Evolutionary conservation across 768 basidiomycete species (phyloP), one percentile per base, ranked within the genome.

Genomic region (Lyophyllum atratum): DNA sequence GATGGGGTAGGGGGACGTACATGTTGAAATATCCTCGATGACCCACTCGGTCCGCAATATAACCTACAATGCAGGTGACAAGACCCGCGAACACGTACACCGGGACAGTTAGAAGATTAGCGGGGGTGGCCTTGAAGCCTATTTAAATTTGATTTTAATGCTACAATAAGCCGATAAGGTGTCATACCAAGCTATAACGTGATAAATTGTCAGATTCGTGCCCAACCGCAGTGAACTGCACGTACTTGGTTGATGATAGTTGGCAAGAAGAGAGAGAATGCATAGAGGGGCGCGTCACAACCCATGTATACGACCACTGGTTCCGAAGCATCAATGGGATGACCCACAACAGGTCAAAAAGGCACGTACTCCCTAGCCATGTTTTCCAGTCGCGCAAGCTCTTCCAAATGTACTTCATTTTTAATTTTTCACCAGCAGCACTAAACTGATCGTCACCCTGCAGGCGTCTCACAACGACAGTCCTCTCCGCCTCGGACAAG

Each of bases 51-150:
- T 92, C 89, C 1, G 87, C 87, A 9, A 76, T 47, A 67, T 77
- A 87, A 6, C 87, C 89, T 29, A 90, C 83, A 0, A 70, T 51
- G 64, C 85, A 88, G 4, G 90, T 92, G 37, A 84, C 68, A 22
- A 85, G 72, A 60, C 87, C 86, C 11, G 90, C 91, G 43, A 84
- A 77, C 8, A 77, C 78, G 64, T 92, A 93, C 34, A 91, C 87
- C 0, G 90, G 91, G 4, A 92, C 89, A 3, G 87, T 89, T 52
- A 92, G 70, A 40, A 92, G 75, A 68, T 92, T 92, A 8, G 91
- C 90, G 0, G 79, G 78, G 0, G 89, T 90, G 3, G 88, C 86
- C n/a, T 72, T 71, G 68, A 77, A 91, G 8, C 88, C 87, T 83
- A 49, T 42, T 22, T 14, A n/a, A n/a, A 52, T 21, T 26, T 37